Conservation (phyloP, 2,329 filamentous ascomycete species). For the Escovopsis sp. region DNA sequence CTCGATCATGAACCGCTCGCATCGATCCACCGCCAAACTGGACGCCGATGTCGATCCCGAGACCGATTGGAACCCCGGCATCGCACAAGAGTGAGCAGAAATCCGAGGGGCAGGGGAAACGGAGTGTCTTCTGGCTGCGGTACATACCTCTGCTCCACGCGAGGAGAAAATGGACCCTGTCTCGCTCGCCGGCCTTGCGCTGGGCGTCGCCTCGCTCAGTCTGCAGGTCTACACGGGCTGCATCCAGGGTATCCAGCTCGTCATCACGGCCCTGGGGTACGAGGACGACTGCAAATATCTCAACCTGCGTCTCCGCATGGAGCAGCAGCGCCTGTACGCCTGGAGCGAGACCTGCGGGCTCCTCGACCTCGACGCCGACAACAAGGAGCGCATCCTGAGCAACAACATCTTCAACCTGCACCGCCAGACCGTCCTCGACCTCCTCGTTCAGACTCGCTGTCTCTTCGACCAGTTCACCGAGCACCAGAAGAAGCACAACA, state of each 20-base stretch:
- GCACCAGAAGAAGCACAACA: slow-evolving; percentile 24
- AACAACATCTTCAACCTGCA: slow-evolving; percentile 34
- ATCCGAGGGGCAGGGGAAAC: too few relatives aligned
- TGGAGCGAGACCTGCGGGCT: slow-evolving; percentile 36
- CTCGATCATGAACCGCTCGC: too few relatives aligned
- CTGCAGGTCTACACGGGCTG: slow-evolving; percentile 32
- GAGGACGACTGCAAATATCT: slow-evolving; percentile 34
- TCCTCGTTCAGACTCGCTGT: slow-evolving; percentile 31
- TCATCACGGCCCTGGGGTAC: slow-evolving; percentile 31
- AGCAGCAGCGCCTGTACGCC: slow-evolving; percentile 33
- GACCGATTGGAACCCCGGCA: too few relatives aligned
- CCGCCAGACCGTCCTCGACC: slow-evolving; percentile 32
- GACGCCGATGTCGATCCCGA: too few relatives aligned
- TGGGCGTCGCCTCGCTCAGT: slow-evolving; percentile 30
- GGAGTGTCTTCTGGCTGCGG: too few relatives aligned
- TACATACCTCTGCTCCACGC: too few relatives aligned
- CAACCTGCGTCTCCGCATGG: slow-evolving; percentile 33
- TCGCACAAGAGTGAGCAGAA: too few relatives aligned
- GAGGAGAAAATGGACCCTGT: slow-evolving; percentile 25
- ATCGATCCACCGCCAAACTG: too few relatives aligned
- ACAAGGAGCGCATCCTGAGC: slow-evolving; percentile 26
- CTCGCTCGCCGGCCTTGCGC: slow-evolving; percentile 25
- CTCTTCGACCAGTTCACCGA: slow-evolving; percentile 32
- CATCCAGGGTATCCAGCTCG: slow-evolving; percentile 32
- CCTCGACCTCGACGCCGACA: slow-evolving; percentile 27